Base-by-base conservation (phyloP, 257 asterid genomes). In the Rehmannia glutinosa region DNA sequence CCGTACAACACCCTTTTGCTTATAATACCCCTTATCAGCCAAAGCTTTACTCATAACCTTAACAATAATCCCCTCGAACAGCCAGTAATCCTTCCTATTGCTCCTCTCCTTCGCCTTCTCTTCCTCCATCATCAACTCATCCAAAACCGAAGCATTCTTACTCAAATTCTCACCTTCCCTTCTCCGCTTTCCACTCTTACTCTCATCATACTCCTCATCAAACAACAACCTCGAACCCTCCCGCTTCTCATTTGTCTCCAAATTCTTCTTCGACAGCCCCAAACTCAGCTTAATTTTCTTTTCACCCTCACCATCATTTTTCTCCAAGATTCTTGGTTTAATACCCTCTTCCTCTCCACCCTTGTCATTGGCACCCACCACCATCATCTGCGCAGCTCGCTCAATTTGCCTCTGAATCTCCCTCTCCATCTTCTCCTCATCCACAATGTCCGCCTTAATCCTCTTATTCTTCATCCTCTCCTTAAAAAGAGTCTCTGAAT, bases 81-180 rank as follows among this genome's bases (percentile, higher is more conserved):
- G 61, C 99, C 99, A 93, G 60, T 93, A 85, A 71, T 93, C 97
- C 82, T 93, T 93, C 79, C 97, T 78, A 65, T 90, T 93, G 68
- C 68, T 87, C 78, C 75, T 77, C 75, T 93, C 99, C 75, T 83
- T 93, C 0, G 87, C 87, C 70, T 82, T 80, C 76, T 93, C 99
- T 62, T 90, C 83, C 82, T 90, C 97, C 83, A 71, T 83, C 94
- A 90, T 93, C 77, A 90, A 0, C 78, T 86, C 94, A 64, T 86
- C 99, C 86, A 90, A 75, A 38, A 66, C 89, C 0, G 95, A 82
- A 9, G 71, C 75, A 71, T 78, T 78, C 80, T 60, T 83, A 38
- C 60, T 73, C 8, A 72, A 30, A 17, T 32, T 70, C 52, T 74
- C 73, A 9, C 41, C 73, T 17, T 73, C 80, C 39, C 76, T 69